Conservation (phyloP, 2,329 filamentous ascomycete genomes). For the Cercospora sojina region DNA sequence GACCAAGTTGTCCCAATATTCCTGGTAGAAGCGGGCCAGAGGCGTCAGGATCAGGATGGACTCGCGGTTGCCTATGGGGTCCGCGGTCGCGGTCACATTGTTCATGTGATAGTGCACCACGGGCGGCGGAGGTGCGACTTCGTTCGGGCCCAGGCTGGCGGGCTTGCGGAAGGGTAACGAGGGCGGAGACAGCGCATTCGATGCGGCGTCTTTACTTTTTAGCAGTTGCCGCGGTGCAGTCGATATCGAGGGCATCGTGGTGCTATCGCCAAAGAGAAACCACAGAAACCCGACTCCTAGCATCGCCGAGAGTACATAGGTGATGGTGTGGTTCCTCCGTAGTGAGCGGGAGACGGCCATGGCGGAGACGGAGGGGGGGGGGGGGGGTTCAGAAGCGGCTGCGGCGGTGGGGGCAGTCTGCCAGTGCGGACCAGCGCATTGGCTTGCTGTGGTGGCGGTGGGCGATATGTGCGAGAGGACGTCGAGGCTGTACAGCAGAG, state of each 20-base stretch:
- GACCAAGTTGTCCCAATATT: conserved; percentile 92
- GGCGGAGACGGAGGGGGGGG: conserved; percentile 28
- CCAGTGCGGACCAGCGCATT: conserved; percentile 6
- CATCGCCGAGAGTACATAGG: conserved; percentile 67
- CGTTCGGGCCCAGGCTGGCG: conserved; percentile 53
- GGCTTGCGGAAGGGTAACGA: conserved; percentile 72
- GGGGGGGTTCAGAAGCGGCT: neutral
- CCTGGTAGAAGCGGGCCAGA: conserved; percentile 87
- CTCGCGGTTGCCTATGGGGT: conserved; percentile 77
- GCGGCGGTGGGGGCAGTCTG: neutral
- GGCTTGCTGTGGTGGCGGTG: neutral
- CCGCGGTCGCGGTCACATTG: conserved; percentile 78
- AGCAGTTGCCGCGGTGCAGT: conserved; percentile 50
- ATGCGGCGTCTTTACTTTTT: conserved; percentile 56
- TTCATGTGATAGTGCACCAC: conserved; percentile 94
- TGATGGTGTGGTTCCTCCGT: conserved; percentile 76
- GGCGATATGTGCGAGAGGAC: neutral
- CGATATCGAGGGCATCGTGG: conserved; percentile 60
- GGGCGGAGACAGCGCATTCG: conserved; percentile 70
- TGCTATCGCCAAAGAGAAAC: conserved; percentile 54
- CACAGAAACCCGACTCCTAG: conserved; percentile 62
- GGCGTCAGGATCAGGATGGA: conserved; percentile 89
- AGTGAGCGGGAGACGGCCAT: conserved; percentile 66
- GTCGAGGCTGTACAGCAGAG: neutral
- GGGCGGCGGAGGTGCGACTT: conserved; percentile 67